Evolutionary conservation across 2,329 filamentous ascomycete genomes (phyloP), one percentile per base, ranked within the genome.

Genomic region (Ramichloridium luteum): DNA sequence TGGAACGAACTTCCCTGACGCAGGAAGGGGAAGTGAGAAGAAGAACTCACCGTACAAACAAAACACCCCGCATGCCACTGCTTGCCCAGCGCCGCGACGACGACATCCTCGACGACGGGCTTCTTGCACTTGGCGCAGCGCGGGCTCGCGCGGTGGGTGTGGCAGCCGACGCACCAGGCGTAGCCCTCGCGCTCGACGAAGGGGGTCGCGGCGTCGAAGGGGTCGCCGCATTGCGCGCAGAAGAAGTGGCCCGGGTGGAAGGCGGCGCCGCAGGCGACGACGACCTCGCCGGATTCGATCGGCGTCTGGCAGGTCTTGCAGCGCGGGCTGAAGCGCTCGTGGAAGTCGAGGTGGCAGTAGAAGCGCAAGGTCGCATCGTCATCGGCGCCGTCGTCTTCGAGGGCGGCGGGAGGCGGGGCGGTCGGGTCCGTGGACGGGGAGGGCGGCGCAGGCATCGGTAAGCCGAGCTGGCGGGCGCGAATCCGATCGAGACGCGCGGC

Each of bases 201-300:
- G 0, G 90, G 88, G 6, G 67, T 77, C 3, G 54, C 56, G 1
- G 63, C 58, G 40, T 70, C 67, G 44, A 78, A 78, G 1, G 74
- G 73, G 61, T 98, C 88, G 45, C 90, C 90, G 54, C 90, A 98
- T 65, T 98, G 85, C 25, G 90, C 90, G 53, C 90, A 98, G 70
- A 98, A 98, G 63, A 98, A 98, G 60, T 98, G 90, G 0, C 90
- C 90, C 32, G 82, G 81, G 56, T 98, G 90, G 82, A 84, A 98
- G 59, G 93, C 85, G n/a, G 78, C 74, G 1, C 90, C 90, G 35
- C 93, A 83, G 1, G 90, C 90, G 10, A 94, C 78, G 17, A 94
- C 77, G 45, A 96, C 84, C 58, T 96, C 86, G 25, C 86, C 86
- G 16, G 14, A 16, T 45, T 96, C 77, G 49, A 98, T 98, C 3